Base-by-base conservation (phyloP, 306 rosid species). In the Cicer judaicum region DNA sequence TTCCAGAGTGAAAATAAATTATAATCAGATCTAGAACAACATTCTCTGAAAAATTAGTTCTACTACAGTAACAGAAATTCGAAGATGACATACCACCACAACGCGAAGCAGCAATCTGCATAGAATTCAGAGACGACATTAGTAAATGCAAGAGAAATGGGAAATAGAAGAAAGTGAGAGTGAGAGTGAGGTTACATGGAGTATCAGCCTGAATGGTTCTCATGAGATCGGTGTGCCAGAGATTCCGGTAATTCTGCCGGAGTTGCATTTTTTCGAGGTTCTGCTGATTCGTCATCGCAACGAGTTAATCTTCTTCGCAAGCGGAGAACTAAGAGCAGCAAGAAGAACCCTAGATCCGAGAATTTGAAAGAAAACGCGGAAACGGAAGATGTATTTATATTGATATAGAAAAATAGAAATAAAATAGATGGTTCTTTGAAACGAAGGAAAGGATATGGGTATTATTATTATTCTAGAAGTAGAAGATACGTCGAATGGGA, bases 91-190 rank as follows among this genome's bases (percentile, higher is more conserved):
- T 73, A 93, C 98, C 98, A 93, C 79, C 84, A 87, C 46, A 81
- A 2, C 18, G 98, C 69, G 39, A 90, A 59, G 87, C 98, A 93
- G 71, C 98, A 93, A 89, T 86, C 98, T 93, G 93, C 92, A 73
- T 11, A 61, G 7, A 75, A 53, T 46, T 56, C 9, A 40, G 18
- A 64, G 10, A 48, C n/a, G 18, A 75, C 0, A 72, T 84, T 52
- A 88, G 81, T 34, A 34, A 43, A 18, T 18, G 43, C 1, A 34
- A 70, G 21, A 69, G 0, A 2, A 44, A 78, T 1, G n/a, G 21
- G 44, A 15, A 56, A 44, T 44, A 24, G 2, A 16, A 21, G 6
- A 10, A 7, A 42, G 48, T 5, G 7, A 46, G 8, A 63, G 44
- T 5, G 75, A 44, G 56, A 39, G 79, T 19, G 62, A 77, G 19